Conservation (phyloP, 23 red algal species). For the Agarophyton chilense region DNA sequence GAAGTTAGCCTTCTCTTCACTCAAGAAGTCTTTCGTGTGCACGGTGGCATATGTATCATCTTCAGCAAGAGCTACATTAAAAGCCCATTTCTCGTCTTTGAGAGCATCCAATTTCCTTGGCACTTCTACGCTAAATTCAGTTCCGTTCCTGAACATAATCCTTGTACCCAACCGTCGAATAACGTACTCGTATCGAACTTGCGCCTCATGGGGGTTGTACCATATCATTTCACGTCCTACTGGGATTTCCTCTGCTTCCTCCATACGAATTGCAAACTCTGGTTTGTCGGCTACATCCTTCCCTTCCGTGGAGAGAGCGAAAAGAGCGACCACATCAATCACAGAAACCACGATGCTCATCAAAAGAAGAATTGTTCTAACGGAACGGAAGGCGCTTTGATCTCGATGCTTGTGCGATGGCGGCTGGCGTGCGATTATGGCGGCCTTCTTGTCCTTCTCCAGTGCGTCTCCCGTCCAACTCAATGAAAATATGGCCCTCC, state of each 20-base stretch:
- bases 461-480: neutral
- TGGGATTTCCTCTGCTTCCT: neutral
- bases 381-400: neutral
- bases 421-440: neutral
- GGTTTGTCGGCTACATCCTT: slow-evolving; percentile 29
- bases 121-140: neutral
- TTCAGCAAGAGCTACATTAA: neutral
- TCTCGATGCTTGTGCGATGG: neutral
- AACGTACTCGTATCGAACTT: slow-evolving; percentile 12
- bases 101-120: neutral
- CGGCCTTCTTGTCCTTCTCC: neutral
- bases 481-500: neutral
- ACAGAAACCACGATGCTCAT: neutral
- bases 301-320: slow-evolving; percentile 22
- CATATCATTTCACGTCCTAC: neutral
- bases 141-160: neutral
- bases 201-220: slow-evolving; percentile 9
- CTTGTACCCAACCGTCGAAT: neutral
- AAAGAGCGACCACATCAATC: neutral
- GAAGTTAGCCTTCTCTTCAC: neutral
- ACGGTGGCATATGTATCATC: slow-evolving; percentile 16
- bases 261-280: neutral
- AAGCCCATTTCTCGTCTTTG: slow-evolving; percentile 14
- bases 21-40: neutral
- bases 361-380: neutral